phyloP scores from a whole-genome alignment of 495 filamentous ascomycete species.

The Hypoxylon lienhwacheense region DNA sequence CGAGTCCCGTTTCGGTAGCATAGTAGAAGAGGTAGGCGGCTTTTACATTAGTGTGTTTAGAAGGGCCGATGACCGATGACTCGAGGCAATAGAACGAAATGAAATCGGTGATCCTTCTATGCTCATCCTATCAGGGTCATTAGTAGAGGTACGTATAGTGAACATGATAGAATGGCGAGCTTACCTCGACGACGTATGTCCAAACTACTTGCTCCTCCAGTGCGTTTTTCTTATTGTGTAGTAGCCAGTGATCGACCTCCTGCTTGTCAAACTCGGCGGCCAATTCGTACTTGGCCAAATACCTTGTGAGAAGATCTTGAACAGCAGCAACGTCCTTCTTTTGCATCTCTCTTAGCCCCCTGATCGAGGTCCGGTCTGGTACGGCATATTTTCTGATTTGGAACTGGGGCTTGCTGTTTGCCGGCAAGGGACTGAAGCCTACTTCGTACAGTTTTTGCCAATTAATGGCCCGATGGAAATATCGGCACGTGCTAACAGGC shows the following conservation, averaged over 20 bases:
- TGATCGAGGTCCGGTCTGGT: slow-evolving; percentile 67
- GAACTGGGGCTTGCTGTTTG: slow-evolving; percentile 75
- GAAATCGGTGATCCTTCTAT: slow-evolving; percentile 88
- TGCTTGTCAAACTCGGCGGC: slow-evolving; percentile 77
- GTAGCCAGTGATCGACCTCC: slow-evolving; percentile 86
- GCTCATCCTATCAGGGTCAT: slow-evolving; percentile 38
- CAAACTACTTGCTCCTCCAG: slow-evolving; percentile 80
- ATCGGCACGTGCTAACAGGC: slow-evolving; percentile 87
- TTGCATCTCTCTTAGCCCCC: slow-evolving; percentile 78
- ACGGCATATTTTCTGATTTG: slow-evolving; percentile 81
- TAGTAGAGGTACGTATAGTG: not conserved
- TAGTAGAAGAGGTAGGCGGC: slow-evolving; percentile 98
- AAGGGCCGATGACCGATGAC: slow-evolving; percentile 79
- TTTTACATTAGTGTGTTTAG: slow-evolving; percentile 72
- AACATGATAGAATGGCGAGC: not conserved
- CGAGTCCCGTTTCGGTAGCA: slow-evolving; percentile 79
- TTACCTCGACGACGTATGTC: slow-evolving; percentile 85
- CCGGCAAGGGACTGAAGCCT: slow-evolving; percentile 82
- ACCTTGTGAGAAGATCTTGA: slow-evolving; percentile 71
- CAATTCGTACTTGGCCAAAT: slow-evolving; percentile 76
- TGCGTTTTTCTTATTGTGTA: slow-evolving; percentile 60
- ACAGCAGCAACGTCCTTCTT: slow-evolving; percentile 79
- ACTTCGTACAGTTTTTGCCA: slow-evolving; percentile 95
- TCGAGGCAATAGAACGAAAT: slow-evolving; percentile 96
- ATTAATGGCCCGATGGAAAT: slow-evolving; percentile 89